Conservation (phyloP, 2,329 filamentous ascomycete genomes). For the Amauroascus niger region DNA sequence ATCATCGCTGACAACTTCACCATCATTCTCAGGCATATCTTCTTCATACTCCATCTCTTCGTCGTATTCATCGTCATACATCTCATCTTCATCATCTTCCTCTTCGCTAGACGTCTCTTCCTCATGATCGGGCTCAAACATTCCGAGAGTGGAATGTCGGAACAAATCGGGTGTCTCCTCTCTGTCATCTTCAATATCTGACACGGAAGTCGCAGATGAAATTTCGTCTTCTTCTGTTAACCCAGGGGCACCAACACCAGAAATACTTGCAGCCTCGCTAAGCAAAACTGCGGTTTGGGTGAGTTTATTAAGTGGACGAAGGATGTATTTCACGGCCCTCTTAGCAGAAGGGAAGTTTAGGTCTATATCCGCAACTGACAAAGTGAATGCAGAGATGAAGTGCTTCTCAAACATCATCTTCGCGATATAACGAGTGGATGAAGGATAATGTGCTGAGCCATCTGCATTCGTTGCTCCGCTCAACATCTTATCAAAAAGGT, state of each 20-base stretch:
- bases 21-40: slow-evolving; percentile 66
- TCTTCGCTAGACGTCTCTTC: slow-evolving; percentile 69
- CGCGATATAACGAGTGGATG: slow-evolving; percentile 71
- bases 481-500: slow-evolving; percentile 88
- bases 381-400: slow-evolving; percentile 77
- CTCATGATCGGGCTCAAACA: slow-evolving; percentile 76
- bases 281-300: slow-evolving; percentile 79
- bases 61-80: slow-evolving; percentile 82
- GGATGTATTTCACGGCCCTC: slow-evolving; percentile 89
- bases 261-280: slow-evolving; percentile 70
- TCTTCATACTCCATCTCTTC: slow-evolving; percentile 92
- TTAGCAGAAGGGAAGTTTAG: slow-evolving; percentile 90
- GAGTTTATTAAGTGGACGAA: slow-evolving; percentile 76
- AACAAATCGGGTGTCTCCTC: slow-evolving; percentile 96
- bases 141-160: slow-evolving; percentile 87
- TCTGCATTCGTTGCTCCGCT: slow-evolving; percentile 63
- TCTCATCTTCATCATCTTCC: slow-evolving; percentile 67
- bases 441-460: slow-evolving; percentile 38
- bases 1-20: slow-evolving; percentile 78
- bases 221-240: slow-evolving; percentile 79
- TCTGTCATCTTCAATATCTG: slow-evolving; percentile 73
- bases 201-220: slow-evolving; percentile 75
- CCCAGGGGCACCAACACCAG: slow-evolving; percentile 45
- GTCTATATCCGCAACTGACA: slow-evolving; percentile 89
- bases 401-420: slow-evolving; percentile 99